A percentile compares a stretch with the other conserved stretches of the same genome.
phyloP scores from a whole-genome alignment of 805 yeast genomes.

The Tetrapisispora fleetii region DNA sequence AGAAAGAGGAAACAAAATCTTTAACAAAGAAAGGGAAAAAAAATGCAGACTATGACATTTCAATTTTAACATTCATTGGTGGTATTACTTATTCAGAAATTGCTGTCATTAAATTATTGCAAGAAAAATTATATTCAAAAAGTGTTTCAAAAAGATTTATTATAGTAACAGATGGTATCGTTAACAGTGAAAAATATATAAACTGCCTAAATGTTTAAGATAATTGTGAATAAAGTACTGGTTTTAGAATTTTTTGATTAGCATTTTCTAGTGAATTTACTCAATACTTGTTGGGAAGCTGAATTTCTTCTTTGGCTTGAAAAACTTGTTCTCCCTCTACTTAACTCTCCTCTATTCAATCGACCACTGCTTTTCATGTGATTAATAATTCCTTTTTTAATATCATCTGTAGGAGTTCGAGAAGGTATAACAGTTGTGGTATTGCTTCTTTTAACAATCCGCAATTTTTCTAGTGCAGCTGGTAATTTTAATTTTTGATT shows the following conservation, averaged over 20 bases:
- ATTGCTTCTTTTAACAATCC: slow-evolving; percentile 17
- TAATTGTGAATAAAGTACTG: not conserved
- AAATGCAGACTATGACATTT: not conserved
- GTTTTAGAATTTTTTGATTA: not conserved
- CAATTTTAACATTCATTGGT: slow-evolving; percentile 51
- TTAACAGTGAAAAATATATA: slow-evolving; percentile 31
- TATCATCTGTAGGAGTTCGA: slow-evolving; percentile 6
- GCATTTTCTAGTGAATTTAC: slow-evolving; percentile 1
- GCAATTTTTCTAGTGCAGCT: slow-evolving; percentile 17
- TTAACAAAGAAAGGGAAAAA: slow-evolving; percentile 5
- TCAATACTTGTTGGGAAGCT: slow-evolving; percentile 7
- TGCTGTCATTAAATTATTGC: slow-evolving; percentile 56
- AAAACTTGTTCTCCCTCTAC: not conserved
- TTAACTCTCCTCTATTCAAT: not conserved
- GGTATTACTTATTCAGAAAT: slow-evolving; percentile 84
- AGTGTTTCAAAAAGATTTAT: slow-evolving; percentile 33
- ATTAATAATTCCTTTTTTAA: slow-evolving; percentile 14
- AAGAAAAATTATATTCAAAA: slow-evolving; percentile 33
- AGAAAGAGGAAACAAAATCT: not conserved
- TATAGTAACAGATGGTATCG: slow-evolving; percentile 39
- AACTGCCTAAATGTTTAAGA: not conserved
- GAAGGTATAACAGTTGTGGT: slow-evolving; percentile 8
- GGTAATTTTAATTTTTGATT: slow-evolving; percentile 7
- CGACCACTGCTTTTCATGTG: slow-evolving; percentile 16
- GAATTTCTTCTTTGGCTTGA: slow-evolving; percentile 6